Evolutionary conservation across 2,329 filamentous ascomycete species (phyloP).

Genomic region (Neofusicoccum sp.): DNA sequence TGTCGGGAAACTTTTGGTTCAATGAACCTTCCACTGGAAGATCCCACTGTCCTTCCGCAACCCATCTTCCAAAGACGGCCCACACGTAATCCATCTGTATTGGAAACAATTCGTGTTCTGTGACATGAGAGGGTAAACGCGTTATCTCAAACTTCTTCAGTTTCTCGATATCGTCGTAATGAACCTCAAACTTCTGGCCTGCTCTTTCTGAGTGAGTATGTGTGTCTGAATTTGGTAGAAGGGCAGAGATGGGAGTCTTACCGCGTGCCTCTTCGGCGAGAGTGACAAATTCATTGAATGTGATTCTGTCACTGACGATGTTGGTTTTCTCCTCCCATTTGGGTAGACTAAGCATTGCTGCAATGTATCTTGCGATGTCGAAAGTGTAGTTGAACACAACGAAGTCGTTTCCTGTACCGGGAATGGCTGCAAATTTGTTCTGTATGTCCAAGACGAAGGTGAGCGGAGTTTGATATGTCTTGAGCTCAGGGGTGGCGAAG

Average conservation of each 20-base stretch:
- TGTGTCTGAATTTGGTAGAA: too few species aligned
- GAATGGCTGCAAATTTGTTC: constrained; percentile 44
- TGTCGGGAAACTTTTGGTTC: too few species aligned
- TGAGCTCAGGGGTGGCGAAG: constrained; percentile 27
- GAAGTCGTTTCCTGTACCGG: constrained; percentile 46
- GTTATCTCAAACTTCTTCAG: too few species aligned
- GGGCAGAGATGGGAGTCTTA: background rate
- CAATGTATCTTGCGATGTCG: constrained; percentile 51
- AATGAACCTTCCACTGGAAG: too few species aligned
- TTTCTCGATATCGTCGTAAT: too few species aligned
- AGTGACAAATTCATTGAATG: constrained; percentile 21
- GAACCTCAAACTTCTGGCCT: too few species aligned
- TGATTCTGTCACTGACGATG: constrained; percentile 21
- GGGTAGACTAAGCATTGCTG: constrained; percentile 39
- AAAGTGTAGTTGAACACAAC: constrained; percentile 50
- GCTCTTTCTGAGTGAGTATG: too few species aligned
- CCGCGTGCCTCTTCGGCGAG: constrained; percentile 16
- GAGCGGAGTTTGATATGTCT: constrained; percentile 22
- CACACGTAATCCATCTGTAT: too few species aligned
- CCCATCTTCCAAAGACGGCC: too few species aligned
- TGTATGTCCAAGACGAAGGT: constrained; percentile 21
- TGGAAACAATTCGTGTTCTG: too few species aligned
- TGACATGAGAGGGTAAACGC: too few species aligned
- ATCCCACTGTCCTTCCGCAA: too few species aligned
- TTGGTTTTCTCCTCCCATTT: constrained; percentile 43